Conservation (phyloP, 768 basidiomycete species). For the Xerocomellus dryophilus region DNA sequence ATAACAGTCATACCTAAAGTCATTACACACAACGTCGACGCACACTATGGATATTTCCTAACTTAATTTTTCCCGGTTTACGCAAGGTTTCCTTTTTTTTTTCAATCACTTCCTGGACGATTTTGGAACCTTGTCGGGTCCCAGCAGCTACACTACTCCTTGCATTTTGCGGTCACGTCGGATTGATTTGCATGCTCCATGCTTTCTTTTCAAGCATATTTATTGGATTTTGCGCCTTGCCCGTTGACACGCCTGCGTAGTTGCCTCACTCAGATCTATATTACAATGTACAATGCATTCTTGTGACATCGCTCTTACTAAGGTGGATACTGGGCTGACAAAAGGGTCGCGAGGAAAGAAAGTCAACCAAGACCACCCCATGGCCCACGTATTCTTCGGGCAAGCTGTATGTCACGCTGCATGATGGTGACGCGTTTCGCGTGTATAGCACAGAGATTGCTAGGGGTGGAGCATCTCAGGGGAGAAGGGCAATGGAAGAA, state of each 20-base stretch:
- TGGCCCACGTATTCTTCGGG: constrained; percentile 88
- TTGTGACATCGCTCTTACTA: constrained; percentile 1
- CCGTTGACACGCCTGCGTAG: constrained; percentile 10
- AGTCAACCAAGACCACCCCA: constrained; percentile 70
- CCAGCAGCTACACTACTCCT: constrained; percentile 4
- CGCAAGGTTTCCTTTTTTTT: neutral
- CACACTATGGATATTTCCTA: constrained; percentile 24
- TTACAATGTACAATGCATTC: constrained; percentile 29
- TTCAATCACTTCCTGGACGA: constrained; percentile 17
- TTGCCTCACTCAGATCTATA: constrained; percentile 19
- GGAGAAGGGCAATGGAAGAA: neutral
- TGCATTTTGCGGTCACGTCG: constrained; percentile 15
- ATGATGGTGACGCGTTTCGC: constrained; percentile 98
- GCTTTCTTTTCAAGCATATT: constrained; percentile 12
- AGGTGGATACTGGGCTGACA: neutral
- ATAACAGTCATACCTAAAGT: constrained; percentile 17
- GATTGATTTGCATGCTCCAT: constrained; percentile 15
- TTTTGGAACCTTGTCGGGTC: constrained; percentile 12
- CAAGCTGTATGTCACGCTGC: constrained; percentile 96
- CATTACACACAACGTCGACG: constrained; percentile 11
- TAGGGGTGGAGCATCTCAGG: constrained; percentile 31
- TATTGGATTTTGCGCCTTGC: constrained; percentile 6
- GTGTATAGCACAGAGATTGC: constrained; percentile 95
- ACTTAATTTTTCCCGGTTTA: constrained; percentile 15
- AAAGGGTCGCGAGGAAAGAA: neutral